Evolutionary conservation across 192 early-diverging fungal species (phyloP).

Genomic region (Rhizophagus clarus): DNA sequence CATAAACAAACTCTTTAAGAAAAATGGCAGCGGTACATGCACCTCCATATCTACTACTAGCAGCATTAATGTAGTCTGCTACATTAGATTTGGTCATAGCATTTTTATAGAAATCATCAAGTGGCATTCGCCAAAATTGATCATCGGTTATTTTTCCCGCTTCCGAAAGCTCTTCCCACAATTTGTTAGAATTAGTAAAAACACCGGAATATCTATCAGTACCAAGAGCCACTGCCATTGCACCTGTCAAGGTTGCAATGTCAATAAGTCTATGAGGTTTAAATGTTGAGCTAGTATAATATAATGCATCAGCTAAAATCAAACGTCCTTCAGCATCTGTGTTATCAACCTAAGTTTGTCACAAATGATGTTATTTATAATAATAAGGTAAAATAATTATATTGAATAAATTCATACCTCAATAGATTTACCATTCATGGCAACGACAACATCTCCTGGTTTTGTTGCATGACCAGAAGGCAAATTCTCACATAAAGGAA

Average conservation of each 20-base stretch:
- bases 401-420: constrained; percentile 55
- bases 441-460: constrained; percentile 89
- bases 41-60: constrained; percentile 79
- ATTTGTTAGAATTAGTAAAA: constrained; percentile 72
- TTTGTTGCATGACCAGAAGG: constrained; percentile 81
- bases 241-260: constrained; percentile 91
- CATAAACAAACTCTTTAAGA: constrained; percentile 80
- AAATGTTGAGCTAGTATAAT: constrained; percentile 75
- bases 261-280: constrained; percentile 73
- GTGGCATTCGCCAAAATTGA: constrained; percentile 93
- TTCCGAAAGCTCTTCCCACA: constrained; percentile 73
- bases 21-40: constrained; percentile 90
- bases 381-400: constrained; percentile 13
- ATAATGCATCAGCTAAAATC: constrained; percentile 89
- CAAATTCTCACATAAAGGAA: constrained; percentile 96
- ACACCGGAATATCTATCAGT: constrained; percentile 78
- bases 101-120: constrained; percentile 72
- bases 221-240: constrained; percentile 93
- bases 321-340: constrained; percentile 90
- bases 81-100: constrained; percentile 75
- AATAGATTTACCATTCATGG: constrained; percentile 86
- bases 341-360: constrained; percentile 61
- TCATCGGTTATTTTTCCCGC: constrained; percentile 73
- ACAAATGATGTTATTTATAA: neutral
- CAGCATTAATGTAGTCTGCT: constrained; percentile 83